Percentiles rank a stretch among this genome's conserved stretches.
phyloP scores from a whole-genome alignment of 805 yeast species.

The Pichia gijzeniarum region DNA sequence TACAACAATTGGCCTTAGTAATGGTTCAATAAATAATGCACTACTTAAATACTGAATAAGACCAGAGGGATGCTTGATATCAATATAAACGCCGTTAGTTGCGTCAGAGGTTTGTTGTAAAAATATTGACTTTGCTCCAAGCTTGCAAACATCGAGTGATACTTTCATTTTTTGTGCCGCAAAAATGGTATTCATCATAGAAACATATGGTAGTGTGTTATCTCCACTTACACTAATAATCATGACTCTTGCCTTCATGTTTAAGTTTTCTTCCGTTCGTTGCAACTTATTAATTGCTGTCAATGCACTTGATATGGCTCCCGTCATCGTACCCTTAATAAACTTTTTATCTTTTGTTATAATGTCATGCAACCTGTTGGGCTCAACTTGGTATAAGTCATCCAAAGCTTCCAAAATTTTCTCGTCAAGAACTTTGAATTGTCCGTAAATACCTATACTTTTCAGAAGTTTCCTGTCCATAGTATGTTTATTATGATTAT shows the following conservation, averaged over 20 bases:
- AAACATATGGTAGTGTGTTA: constrained; percentile 74
- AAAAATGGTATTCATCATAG: constrained; percentile 92
- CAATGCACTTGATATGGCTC: constrained; percentile 78
- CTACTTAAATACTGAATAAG: constrained; percentile 75
- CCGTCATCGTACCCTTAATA: constrained; percentile 51
- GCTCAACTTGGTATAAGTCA: constrained; percentile 33
- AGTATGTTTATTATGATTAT: neutral
- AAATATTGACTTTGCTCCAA: constrained; percentile 68
- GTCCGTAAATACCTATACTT: constrained; percentile 71
- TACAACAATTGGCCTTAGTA: constrained; percentile 66
- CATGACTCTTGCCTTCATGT: constrained; percentile 59
- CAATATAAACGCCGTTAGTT: constrained; percentile 82
- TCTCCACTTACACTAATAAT: constrained; percentile 65
- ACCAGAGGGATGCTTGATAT: constrained; percentile 63
- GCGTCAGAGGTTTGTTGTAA: constrained; percentile 95
- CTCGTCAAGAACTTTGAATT: constrained; percentile 75
- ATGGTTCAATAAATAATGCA: constrained; percentile 83
- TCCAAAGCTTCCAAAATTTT: constrained; percentile 56
- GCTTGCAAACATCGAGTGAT: constrained; percentile 84
- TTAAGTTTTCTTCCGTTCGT: constrained; percentile 37
- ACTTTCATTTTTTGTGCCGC: constrained; percentile 91
- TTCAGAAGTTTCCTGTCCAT: constrained; percentile 27
- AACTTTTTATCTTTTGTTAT: constrained; percentile 25
- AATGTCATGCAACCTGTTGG: constrained; percentile 19
- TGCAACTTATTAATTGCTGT: constrained; percentile 69